These are phyloP conservation scores for Haplographium delicatum DNA, from an alignment of 495 filamentous ascomycete species.

Conservation along the genomic window DNA sequence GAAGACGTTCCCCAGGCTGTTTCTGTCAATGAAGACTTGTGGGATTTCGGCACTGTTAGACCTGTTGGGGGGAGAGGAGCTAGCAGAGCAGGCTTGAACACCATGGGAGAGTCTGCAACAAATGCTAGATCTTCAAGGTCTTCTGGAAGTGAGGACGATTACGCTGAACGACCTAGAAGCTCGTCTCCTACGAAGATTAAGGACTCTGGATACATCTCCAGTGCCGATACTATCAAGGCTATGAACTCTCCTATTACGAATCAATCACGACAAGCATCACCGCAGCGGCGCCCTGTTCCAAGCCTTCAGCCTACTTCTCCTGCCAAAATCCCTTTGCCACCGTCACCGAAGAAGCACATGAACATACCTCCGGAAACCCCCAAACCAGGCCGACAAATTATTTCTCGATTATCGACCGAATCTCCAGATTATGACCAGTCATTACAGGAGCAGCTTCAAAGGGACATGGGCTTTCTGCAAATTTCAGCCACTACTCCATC, in stretches of 20 bases:
- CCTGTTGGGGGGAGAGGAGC: constrained; percentile 54
- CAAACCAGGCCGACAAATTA: constrained; percentile 14
- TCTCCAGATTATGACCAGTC: constrained; percentile 56
- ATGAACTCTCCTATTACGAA: constrained; percentile 28
- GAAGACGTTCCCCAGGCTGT: constrained; percentile 31
- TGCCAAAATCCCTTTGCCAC: constrained; percentile 57
- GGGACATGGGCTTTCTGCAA: constrained; percentile 50
- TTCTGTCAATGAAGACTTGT: constrained; percentile 72
- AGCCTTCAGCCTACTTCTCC: constrained; percentile 44
- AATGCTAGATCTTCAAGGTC: constrained; percentile 55
- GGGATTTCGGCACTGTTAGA: constrained; percentile 93
- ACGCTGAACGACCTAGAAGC: constrained; percentile 39
- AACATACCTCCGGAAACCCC: constrained; percentile 39
- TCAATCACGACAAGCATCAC: constrained; percentile 41
- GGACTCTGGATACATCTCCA: constrained; percentile 26
- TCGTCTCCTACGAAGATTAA: constrained; percentile 38
- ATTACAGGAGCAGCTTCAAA: constrained; percentile 53
- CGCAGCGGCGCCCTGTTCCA: constrained; percentile 53
- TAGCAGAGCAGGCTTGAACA: constrained; percentile 46
- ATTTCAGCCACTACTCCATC: constrained; percentile 16
- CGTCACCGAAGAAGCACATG: constrained; percentile 42
- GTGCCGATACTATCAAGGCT: constrained; percentile 32
- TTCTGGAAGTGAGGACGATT: constrained; percentile 40
- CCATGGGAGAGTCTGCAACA: constrained; percentile 68
- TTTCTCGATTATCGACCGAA: constrained; percentile 7